Evolutionary conservation across 441 rosid species (phyloP).

Genomic region (Gossypium schwendimanii): DNA sequence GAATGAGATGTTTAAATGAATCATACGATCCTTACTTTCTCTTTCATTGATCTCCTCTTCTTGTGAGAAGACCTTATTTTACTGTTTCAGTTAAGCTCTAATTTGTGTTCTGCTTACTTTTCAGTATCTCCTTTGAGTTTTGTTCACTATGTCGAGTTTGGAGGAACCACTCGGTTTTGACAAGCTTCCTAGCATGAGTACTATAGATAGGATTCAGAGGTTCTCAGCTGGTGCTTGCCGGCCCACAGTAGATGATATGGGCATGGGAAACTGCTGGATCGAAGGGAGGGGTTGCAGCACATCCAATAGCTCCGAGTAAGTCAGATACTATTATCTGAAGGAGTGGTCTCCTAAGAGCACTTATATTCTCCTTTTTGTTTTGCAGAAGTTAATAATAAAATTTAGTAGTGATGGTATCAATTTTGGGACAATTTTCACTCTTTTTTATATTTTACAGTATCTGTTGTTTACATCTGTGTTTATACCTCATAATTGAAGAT

Average conservation of each 20-base stretch:
- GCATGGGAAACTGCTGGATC: conserved; percentile 73
- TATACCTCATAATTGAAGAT: neutral
- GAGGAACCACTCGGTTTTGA: conserved; percentile 84
- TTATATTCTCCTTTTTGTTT: neutral
- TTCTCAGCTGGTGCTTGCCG: conserved; percentile 75
- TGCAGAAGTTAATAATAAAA: neutral
- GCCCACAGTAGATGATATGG: conserved; percentile 50
- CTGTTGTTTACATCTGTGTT: neutral
- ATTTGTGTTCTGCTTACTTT: conserved; percentile 29
- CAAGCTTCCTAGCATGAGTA: conserved; percentile 83
- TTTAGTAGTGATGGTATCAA: neutral
- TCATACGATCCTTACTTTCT: conserved; percentile 14
- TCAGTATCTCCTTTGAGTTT: conserved; percentile 25
- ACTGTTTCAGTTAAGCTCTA: conserved; percentile 13
- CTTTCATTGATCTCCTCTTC: conserved; percentile 15
- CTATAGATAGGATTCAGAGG: conserved; percentile 74
- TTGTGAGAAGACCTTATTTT: conserved; percentile 10
- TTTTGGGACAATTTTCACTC: neutral
- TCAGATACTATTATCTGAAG: neutral
- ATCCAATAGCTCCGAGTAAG: conserved; percentile 65
- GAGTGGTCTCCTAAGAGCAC: neutral
- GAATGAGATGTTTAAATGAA: conserved; percentile 17
- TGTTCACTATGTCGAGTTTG: conserved; percentile 73
- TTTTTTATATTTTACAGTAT: neutral
- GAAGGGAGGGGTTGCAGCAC: conserved; percentile 78